Percentiles rank a stretch among this genome's conserved stretches.
These are phyloP conservation scores for carrot (Daucus carota) DNA, from an alignment of 129 eudicot species.

Conservation along the genomic window DNA sequence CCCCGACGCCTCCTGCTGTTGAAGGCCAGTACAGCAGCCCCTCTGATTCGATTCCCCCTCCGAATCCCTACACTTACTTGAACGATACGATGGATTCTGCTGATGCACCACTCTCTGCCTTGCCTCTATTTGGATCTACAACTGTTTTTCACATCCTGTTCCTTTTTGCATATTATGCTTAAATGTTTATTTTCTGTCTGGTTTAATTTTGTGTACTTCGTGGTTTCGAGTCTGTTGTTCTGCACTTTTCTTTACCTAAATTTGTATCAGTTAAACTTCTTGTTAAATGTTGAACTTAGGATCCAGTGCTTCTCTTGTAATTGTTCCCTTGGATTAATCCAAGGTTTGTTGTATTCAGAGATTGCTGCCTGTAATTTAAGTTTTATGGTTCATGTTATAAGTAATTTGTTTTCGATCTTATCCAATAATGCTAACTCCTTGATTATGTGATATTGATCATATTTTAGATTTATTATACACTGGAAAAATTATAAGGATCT, in stretches of 20 bases:
- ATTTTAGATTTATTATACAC: background rate
- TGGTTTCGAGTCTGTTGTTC: background rate
- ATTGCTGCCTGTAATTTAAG: background rate
- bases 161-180: slow-evolving; percentile 10
- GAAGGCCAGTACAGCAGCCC: slow-evolving; percentile 23
- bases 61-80: slow-evolving; percentile 20
- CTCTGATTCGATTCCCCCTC: slow-evolving; percentile 26
- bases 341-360: background rate
- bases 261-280: background rate
- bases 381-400: background rate
- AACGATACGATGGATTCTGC: slow-evolving; percentile 17
- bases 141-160: slow-evolving; percentile 16
- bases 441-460: background rate
- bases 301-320: background rate
- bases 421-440: background rate
- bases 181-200: background rate
- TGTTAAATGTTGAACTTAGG: background rate
- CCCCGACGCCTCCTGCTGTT: slow-evolving; percentile 13
- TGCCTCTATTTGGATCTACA: background rate
- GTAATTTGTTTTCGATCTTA: background rate
- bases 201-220: too few species aligned
- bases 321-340: background rate
- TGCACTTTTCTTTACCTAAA: background rate
- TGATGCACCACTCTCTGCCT: slow-evolving; percentile 15
- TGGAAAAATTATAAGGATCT: background rate